Conservation (phyloP, 352 stramenopile genomes). For the Globisporangium perplexum region DNA sequence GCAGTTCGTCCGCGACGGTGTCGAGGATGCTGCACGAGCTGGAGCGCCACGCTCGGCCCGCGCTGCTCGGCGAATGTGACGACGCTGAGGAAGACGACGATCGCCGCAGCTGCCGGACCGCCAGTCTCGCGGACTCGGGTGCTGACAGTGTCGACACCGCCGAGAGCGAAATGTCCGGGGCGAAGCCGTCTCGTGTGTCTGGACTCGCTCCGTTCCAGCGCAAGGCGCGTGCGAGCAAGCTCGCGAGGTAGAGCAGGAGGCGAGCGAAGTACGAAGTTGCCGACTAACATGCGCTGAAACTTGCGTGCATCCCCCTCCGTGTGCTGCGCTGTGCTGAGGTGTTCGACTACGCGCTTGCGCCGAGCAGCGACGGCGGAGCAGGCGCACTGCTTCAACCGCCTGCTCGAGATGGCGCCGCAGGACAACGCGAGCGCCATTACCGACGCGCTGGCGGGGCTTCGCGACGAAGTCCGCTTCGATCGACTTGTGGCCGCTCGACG, state of each 20-base stretch:
- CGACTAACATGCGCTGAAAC: too few relatives aligned
- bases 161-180: background rate
- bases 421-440: too few relatives aligned
- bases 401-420: too few relatives aligned
- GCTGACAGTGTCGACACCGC: background rate
- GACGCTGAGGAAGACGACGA: background rate
- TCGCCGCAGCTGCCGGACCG: conserved; percentile 8
- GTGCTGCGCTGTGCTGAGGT: too few relatives aligned
- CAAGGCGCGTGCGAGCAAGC: conserved; percentile 1
- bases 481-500: background rate
- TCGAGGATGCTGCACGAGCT: conserved; percentile 4
- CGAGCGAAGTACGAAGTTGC: background rate
- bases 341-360: too few relatives aligned
- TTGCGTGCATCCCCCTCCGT: too few relatives aligned
- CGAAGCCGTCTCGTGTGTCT: background rate
- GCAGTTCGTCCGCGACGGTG: background rate
- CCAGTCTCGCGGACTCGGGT: conserved; percentile 6
- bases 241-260: background rate
- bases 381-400: too few relatives aligned
- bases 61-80: background rate
- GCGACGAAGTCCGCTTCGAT: too few relatives aligned
- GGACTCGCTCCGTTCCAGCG: conserved; percentile 10
- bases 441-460: too few relatives aligned
- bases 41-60: background rate
- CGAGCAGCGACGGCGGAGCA: too few relatives aligned